A percentile compares a stretch with the other conserved stretches of the same genome.
These are phyloP conservation scores for Aspergillus quadrilineatus DNA, from an alignment of 2,329 filamentous ascomycete genomes.

Conservation along the genomic window DNA sequence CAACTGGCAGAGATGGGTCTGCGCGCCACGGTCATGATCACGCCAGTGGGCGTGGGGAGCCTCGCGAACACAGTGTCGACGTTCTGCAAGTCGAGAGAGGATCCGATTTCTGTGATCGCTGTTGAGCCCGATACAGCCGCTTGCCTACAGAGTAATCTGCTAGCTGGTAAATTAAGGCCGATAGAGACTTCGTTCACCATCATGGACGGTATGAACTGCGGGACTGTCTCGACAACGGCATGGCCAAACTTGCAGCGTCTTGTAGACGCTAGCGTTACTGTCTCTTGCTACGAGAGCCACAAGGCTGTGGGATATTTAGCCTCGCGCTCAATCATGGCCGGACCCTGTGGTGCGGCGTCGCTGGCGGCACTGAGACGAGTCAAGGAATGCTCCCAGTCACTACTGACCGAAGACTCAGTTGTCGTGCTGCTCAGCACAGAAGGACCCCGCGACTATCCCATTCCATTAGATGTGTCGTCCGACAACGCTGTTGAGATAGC, in stretches of 20 bases:
- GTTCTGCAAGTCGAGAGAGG: constrained; percentile 57
- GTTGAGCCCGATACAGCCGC: constrained; percentile 69
- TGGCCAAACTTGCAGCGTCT: constrained; percentile 61
- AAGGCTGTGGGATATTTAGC: constrained; percentile 56
- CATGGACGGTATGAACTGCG: constrained; percentile 74
- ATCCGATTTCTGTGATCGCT: constrained; percentile 52
- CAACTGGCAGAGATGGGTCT: constrained; percentile 52
- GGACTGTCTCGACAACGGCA: constrained; percentile 64
- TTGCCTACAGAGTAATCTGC: constrained; percentile 52
- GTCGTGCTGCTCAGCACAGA: constrained; percentile 69
- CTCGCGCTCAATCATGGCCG: constrained; percentile 49
- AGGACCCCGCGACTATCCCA: constrained; percentile 55
- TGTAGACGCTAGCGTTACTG: constrained; percentile 60
- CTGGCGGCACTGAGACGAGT: constrained; percentile 54
- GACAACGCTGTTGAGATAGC: constrained; percentile 48
- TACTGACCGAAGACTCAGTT: constrained; percentile 49
- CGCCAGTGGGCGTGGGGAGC: constrained; percentile 71
- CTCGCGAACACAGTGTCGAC: constrained; percentile 67
- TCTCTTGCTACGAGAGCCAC: constrained; percentile 65
- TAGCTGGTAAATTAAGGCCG: constrained; percentile 48
- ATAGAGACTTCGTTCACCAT: constrained; percentile 63
- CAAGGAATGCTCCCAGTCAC: constrained; percentile 33
- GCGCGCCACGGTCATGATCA: constrained; percentile 54
- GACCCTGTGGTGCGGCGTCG: constrained; percentile 63
- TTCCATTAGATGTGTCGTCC: constrained; percentile 43